Evolutionary conservation across 495 filamentous ascomycete species (phyloP), one percentile per base, ranked within the genome.

Genomic region (Hypoxylon lienhwacheense): DNA sequence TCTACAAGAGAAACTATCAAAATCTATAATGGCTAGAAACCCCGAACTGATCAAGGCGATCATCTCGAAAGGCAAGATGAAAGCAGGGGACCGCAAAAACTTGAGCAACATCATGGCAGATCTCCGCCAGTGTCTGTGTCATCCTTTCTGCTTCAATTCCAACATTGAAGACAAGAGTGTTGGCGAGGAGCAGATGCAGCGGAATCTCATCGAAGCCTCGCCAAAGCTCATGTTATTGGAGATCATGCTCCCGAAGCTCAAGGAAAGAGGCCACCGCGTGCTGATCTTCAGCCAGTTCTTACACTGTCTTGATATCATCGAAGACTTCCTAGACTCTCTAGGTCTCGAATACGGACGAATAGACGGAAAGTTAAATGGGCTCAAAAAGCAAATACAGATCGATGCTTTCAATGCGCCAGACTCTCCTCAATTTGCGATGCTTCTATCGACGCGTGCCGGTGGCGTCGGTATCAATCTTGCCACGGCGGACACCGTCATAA

Each of bases 401-500:
- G 93, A 99, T 68, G 80, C 82, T 7, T 99, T 88, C 73, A 99
- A 99, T 67, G 89, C 85, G 2, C 86, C 89, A 0, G 76, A 86
- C 32, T 96, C 91, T 1, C 74, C 82, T 1, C 73, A 89, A 6
- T 97, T 97, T 63, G 89, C 85, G 0, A 97, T 99, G 70, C 72
- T 97, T 15, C 78, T 99, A 0, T 96, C 91, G 0, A 99, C 93
- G 11, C 85, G 93, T 53, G 91, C 93, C 4, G 93, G 93, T 28
- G 93, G 93, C 41, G 92, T 97, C 1, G 93, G 93, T 11, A 99
- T 99, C 73, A 99, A 99, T 63, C 81, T 99, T 36, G 93, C 95
- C 0, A 95, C 90, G 21, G 93, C 93, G 2, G 93, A 99, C 63
- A 99, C 95, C 0, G 93, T 99, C 54, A 97, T 99, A 45, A 96